Conservation (phyloP, 139 green algal species). For the Coelastrella sp. region DNA sequence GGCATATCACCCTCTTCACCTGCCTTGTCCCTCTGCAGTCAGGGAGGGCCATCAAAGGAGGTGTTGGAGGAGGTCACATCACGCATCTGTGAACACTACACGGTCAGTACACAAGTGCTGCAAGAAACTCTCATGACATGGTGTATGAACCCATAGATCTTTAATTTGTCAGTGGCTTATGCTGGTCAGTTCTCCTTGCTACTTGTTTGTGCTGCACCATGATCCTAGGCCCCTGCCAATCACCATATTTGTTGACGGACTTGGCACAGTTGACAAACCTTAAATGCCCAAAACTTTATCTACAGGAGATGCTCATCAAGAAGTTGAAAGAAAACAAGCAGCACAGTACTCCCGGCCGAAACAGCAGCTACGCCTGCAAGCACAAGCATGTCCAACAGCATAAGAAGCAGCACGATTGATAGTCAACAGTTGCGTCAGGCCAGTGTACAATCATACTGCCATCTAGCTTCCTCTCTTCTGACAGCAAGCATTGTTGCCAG, state of each 20-base stretch:
- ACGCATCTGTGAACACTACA: slow-evolving; percentile 41
- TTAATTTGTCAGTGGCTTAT: too few species aligned
- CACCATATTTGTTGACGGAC: too few species aligned
- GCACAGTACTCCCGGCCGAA: not conserved
- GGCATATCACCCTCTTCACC: not conserved
- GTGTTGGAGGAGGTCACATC: slow-evolving; percentile 17
- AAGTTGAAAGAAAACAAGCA: slow-evolving; percentile 22
- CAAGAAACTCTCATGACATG: not conserved
- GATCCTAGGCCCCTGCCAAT: too few species aligned
- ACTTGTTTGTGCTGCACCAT: too few species aligned
- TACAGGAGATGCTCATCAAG: slow-evolving; percentile 33
- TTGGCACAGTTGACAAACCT: too few species aligned
- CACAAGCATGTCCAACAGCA: slow-evolving; percentile 1
- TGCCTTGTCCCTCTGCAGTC: slow-evolving; percentile 10
- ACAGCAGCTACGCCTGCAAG: not conserved
- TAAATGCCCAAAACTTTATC: not conserved
- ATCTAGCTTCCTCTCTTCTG: not conserved
- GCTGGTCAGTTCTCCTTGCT: too few species aligned
- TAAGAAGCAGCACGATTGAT: not conserved
- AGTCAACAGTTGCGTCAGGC: too few species aligned
- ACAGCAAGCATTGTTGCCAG: not conserved
- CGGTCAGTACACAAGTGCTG: slow-evolving; percentile 3
- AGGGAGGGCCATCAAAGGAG: not conserved
- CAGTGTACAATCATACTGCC: too few species aligned
- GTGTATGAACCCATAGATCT: too few species aligned